These are phyloP conservation scores for Carpinus viminea DNA, from an alignment of 306 rosid species.

Conservation along the genomic window DNA sequence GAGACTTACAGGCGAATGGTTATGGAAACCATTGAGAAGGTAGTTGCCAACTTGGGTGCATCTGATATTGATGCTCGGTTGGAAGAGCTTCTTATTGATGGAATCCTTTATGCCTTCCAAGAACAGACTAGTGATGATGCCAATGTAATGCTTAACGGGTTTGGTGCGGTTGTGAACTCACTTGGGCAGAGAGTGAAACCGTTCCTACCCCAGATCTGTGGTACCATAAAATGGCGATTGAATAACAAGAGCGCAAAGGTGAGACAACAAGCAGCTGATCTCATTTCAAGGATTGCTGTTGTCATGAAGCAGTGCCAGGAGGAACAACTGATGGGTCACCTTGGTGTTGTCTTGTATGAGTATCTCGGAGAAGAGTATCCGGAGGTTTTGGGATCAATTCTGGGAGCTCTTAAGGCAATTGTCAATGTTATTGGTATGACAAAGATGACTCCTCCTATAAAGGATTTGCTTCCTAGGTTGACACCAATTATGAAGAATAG, in stretches of 20 bases:
- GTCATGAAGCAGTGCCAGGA: constrained; percentile 99
- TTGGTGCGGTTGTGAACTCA: constrained; percentile 94
- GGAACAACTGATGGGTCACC: constrained; percentile 97
- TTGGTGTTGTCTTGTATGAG: constrained; percentile 93
- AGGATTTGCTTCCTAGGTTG: constrained; percentile 90
- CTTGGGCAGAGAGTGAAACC: constrained; percentile 94
- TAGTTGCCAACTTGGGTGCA: constrained; percentile 86
- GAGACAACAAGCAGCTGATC: constrained; percentile 95
- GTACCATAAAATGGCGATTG: constrained; percentile 95
- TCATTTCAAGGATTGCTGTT: constrained; percentile 90
- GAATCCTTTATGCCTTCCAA: constrained; percentile 95
- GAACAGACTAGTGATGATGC: constrained; percentile 99
- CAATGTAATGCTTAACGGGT: constrained; percentile 95
- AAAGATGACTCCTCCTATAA: constrained; percentile 98
- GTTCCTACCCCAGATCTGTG: constrained; percentile 94
- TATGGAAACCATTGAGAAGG: constrained; percentile 98
- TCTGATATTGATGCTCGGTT: constrained; percentile 85
- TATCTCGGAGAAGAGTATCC: constrained; percentile 97
- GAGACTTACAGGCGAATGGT: constrained; percentile 98
- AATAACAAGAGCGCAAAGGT: constrained; percentile 98
- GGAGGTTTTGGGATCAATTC: constrained; percentile 88
- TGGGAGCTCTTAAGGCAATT: constrained; percentile 94
- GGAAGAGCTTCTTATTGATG: constrained; percentile 95
- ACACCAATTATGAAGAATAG: constrained; percentile 96
- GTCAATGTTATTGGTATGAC: constrained; percentile 99